Evolutionary conservation across 208 protist species (phyloP).

Genomic region (Leishmania amazonensis): DNA sequence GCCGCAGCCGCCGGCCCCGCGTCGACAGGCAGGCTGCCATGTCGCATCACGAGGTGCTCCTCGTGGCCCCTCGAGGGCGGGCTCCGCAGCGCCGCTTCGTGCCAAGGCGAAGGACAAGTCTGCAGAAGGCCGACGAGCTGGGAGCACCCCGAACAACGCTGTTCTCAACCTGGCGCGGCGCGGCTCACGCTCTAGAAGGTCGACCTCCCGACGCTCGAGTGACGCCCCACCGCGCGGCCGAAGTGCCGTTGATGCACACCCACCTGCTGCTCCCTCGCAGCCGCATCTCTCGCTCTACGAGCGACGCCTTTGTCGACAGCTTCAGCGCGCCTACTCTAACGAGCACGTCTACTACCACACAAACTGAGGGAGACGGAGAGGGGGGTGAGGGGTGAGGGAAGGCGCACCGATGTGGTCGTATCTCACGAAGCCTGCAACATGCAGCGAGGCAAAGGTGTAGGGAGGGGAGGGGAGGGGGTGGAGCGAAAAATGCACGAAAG

Average conservation of each 20-base stretch:
- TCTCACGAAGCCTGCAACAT: neutral
- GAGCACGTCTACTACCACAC: neutral
- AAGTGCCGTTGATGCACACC: neutral
- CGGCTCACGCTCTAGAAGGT: neutral
- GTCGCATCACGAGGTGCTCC: neutral
- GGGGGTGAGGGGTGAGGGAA: neutral
- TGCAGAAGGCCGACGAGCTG: neutral
- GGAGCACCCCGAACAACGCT: neutral
- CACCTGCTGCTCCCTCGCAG: neutral
- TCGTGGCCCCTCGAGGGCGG: neutral
- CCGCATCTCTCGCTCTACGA: constrained; percentile 24
- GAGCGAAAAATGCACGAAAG: neutral
- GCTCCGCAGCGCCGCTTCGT: neutral
- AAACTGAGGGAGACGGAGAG: neutral
- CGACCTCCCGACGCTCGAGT: neutral
- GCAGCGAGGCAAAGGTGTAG: neutral
- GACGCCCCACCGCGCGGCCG: neutral
- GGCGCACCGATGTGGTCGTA: neutral
- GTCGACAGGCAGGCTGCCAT: neutral
- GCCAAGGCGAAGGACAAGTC: neutral
- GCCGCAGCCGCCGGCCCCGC: neutral
- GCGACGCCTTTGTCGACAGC: constrained; percentile 11
- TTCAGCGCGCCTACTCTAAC: constrained; percentile 21
- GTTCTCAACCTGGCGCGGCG: neutral
- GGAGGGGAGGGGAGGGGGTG: neutral